Conservation (phyloP, 2,329 filamentous ascomycete species). For the Lachnum nothofagi region DNA sequence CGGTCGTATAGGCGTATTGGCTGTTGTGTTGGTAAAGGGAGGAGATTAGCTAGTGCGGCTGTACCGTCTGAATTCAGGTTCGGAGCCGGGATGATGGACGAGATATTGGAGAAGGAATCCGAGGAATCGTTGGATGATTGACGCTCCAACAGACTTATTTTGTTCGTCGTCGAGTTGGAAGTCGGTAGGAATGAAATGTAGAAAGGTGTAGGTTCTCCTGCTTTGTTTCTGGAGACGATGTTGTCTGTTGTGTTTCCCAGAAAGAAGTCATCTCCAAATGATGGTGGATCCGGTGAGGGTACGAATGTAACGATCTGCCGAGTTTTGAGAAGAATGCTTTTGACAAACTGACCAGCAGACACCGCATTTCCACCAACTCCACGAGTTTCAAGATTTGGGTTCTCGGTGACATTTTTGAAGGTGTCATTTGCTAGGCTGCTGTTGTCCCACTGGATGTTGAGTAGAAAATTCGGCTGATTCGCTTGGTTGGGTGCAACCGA, state of each 20-base stretch:
- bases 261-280: constrained; percentile 64
- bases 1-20: constrained; percentile 82
- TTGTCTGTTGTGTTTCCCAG: constrained; percentile 81
- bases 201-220: constrained; percentile 83
- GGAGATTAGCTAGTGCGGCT: constrained; percentile 64
- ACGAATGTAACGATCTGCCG: constrained; percentile 37
- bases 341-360: constrained; percentile 32
- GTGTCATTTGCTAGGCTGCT: constrained; percentile 41
- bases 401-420: constrained; percentile 37
- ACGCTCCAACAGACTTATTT: constrained; percentile 16
- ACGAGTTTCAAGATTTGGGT: constrained; percentile 23
- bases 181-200: constrained; percentile 68
- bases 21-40: constrained; percentile 67
- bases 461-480: constrained; percentile 70
- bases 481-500: constrained; percentile 57
- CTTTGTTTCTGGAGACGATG: constrained; percentile 60
- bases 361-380: constrained; percentile 28
- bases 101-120: constrained; percentile 38
- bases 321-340: constrained; percentile 25
- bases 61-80: constrained; percentile 62
- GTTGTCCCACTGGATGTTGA: constrained; percentile 73
- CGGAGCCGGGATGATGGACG: constrained; percentile 58
- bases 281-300: constrained; percentile 43
- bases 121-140: constrained; percentile 13
- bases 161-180: constrained; percentile 32